A percentile compares a stretch with the other conserved stretches of the same genome.
phyloP scores from a whole-genome alignment of 768 basidiomycete genomes.

The Crepidotus variabilis region DNA sequence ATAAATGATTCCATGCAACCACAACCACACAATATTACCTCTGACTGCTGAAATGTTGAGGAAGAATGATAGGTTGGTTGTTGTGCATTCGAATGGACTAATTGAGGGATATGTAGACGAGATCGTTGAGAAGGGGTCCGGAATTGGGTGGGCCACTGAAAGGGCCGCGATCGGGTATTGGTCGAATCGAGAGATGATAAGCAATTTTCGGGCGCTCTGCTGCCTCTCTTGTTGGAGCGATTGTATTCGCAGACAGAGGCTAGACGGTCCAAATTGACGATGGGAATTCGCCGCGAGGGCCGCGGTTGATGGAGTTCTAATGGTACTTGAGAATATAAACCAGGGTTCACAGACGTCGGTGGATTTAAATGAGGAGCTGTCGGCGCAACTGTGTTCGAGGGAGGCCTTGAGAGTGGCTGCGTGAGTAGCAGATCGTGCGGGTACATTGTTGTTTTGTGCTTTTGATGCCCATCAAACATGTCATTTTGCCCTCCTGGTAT shows the following conservation, averaged over 20 bases:
- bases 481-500: background rate
- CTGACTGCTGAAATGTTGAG: background rate
- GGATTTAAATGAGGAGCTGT: background rate
- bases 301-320: conserved; percentile 43
- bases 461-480: background rate
- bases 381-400: background rate
- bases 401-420: background rate
- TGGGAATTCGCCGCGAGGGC: conserved; percentile 41
- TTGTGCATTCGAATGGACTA: background rate
- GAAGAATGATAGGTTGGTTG: background rate
- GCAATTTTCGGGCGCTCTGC: conserved; percentile 5
- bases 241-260: conserved; percentile 34
- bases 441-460: conserved; percentile 3
- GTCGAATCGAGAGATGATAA: conserved; percentile 17
- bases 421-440: conserved; percentile 1
- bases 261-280: conserved; percentile 37
- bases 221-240: conserved; percentile 9
- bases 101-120: background rate
- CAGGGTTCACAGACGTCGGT: background rate
- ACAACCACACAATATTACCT: conserved; percentile 26
- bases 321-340: conserved; percentile 12
- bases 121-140: background rate
- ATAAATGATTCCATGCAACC: conserved; percentile 34
- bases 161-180: conserved; percentile 12
- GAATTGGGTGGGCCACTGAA: conserved; percentile 2